These are phyloP conservation scores for Tetracladium maxilliforme DNA, from an alignment of 2,329 filamentous ascomycete genomes.

Conservation along the genomic window DNA sequence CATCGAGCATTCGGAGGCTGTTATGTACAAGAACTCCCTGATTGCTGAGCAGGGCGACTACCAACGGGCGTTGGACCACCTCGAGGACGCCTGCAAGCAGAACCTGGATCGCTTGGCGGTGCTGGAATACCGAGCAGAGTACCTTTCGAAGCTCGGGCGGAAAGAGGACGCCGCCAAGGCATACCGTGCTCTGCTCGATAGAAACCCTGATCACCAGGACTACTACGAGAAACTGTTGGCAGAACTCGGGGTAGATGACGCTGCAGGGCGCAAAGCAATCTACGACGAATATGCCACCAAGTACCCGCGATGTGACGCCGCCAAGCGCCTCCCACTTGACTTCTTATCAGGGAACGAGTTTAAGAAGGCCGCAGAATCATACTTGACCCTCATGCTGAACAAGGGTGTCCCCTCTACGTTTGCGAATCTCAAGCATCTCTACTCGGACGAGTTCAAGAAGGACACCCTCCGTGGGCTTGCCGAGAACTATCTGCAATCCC, in stretches of 20 bases:
- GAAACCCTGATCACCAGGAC: constrained; percentile 73
- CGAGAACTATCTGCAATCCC: constrained; percentile 58
- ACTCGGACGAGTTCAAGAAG: constrained; percentile 64
- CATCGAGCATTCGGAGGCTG: constrained; percentile 84
- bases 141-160: constrained; percentile 61
- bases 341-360: constrained; percentile 76
- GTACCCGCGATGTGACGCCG: constrained; percentile 70
- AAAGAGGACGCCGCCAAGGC: constrained; percentile 71
- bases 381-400: constrained; percentile 72
- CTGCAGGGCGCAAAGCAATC: constrained; percentile 52
- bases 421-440: constrained; percentile 89
- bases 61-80: constrained; percentile 71
- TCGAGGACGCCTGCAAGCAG: constrained; percentile 62
- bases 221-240: constrained; percentile 74
- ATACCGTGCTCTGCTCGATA: constrained; percentile 66
- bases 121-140: constrained; percentile 74
- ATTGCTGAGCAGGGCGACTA: constrained; percentile 83
- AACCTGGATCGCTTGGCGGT: constrained; percentile 75
- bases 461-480: constrained; percentile 62
- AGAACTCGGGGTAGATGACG: constrained; percentile 51
- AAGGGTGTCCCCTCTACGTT: constrained; percentile 94
- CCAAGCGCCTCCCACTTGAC: constrained; percentile 74
- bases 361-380: constrained; percentile 58
- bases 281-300: constrained; percentile 73
- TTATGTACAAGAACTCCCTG: constrained; percentile 88